A percentile compares a stretch with the other conserved stretches of the same genome.
These are phyloP conservation scores for Rhodotorula mucilaginosa DNA, from an alignment of 1,284 basidiomycete species.

Conservation along the genomic window DNA sequence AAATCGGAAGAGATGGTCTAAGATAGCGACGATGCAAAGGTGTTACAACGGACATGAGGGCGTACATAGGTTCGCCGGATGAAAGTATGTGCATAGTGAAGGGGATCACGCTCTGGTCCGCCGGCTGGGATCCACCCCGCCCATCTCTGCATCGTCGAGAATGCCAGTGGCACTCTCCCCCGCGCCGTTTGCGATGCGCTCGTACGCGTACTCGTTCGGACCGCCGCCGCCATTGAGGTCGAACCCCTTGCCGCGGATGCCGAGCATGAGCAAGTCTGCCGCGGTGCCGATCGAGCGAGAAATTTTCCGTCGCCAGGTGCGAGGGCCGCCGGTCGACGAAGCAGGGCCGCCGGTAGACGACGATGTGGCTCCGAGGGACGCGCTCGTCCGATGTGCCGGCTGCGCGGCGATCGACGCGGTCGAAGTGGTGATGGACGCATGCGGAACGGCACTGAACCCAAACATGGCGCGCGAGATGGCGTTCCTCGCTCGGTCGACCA, in stretches of 20 bases:
- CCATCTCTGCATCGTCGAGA: constrained; percentile 9
- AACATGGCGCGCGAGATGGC: constrained; percentile 7
- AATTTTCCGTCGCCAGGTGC: constrained; percentile 24
- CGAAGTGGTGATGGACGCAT: background rate
- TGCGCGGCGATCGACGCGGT: background rate
- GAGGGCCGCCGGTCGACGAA: background rate
- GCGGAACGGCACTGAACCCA: constrained; percentile 20
- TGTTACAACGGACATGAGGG: constrained; percentile 1
- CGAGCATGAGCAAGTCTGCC: constrained; percentile 16
- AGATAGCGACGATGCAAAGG: background rate
- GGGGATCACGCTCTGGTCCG: background rate
- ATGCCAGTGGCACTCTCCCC: constrained; percentile 5
- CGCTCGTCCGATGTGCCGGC: background rate
- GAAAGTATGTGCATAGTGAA: no score
- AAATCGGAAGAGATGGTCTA: no score
- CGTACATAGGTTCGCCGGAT: background rate
- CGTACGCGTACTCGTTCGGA: constrained; percentile 8
- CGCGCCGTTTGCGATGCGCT: constrained; percentile 11
- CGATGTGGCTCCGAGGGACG: background rate
- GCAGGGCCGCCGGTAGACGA: background rate
- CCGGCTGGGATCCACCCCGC: background rate
- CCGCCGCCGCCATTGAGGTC: background rate
- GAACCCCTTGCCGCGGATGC: background rate
- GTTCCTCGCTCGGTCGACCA: constrained; percentile 6
- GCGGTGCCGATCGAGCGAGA: constrained; percentile 24